Percentiles rank a stretch among this genome's conserved stretches.
Evolutionary conservation across 2,329 filamentous ascomycete species (phyloP).

Genomic region (Trichoderma sp.): DNA sequence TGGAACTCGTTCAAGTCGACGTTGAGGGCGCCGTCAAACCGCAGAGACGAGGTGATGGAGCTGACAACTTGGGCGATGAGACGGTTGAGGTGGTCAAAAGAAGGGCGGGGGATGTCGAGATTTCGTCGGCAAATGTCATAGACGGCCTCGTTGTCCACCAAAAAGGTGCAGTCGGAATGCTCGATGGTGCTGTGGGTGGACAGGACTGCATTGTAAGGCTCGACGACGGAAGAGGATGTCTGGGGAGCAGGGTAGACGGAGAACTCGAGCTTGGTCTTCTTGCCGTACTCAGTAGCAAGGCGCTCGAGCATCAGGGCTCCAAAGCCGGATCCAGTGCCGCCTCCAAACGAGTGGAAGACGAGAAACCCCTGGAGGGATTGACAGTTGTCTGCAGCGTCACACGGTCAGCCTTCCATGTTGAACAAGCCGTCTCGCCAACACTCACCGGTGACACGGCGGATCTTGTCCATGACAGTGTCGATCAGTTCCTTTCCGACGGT

Average conservation of each 20-base stretch:
- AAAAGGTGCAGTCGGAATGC: conserved; percentile 76
- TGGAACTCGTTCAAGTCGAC: conserved; percentile 76
- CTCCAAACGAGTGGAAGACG: conserved; percentile 72
- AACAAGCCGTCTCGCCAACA: conserved; percentile 10
- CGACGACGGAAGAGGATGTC: conserved; percentile 67
- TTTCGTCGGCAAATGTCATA: conserved; percentile 73
- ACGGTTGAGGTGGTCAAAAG: conserved; percentile 69
- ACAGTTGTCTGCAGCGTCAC: conserved; percentile 58
- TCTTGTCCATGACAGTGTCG: conserved; percentile 65
- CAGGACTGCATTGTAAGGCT: conserved; percentile 71
- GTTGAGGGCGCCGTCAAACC: conserved; percentile 70
- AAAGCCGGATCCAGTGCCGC: conserved; percentile 70
- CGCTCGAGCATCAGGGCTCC: conserved; percentile 69
- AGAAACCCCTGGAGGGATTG: conserved; percentile 69
- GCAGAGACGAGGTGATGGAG: conserved; percentile 69
- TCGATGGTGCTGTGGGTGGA: conserved; percentile 73
- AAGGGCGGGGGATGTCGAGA: conserved; percentile 65
- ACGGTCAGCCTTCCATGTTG: conserved; percentile 15
- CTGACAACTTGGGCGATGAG: conserved; percentile 72
- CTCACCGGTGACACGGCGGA: conserved; percentile 66
- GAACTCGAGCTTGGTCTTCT: conserved; percentile 76
- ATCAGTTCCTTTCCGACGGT: conserved; percentile 76
- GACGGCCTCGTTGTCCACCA: conserved; percentile 72
- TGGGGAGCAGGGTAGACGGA: conserved; percentile 68
- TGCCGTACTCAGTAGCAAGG: conserved; percentile 69